Evolutionary conservation across 768 basidiomycete genomes (phyloP).

Genomic region (Lactifluus hygrophoroides): DNA sequence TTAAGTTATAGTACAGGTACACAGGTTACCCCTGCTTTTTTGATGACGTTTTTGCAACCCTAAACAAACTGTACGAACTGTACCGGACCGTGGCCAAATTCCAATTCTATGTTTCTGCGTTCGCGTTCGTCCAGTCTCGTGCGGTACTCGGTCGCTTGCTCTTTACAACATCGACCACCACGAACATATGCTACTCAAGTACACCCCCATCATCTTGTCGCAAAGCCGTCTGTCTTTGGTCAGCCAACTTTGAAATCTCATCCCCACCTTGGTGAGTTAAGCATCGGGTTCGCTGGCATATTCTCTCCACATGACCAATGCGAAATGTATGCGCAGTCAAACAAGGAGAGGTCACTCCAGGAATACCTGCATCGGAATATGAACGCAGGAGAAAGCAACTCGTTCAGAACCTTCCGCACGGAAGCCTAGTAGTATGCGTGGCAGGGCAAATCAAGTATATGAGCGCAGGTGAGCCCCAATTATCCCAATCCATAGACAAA

Average conservation of each 20-base stretch:
- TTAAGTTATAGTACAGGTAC: too few relatives aligned
- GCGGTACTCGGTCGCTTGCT: neutral
- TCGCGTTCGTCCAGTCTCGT: neutral
- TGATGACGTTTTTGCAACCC: too few relatives aligned
- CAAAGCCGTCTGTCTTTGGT: conserved; percentile 35
- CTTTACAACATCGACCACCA: neutral
- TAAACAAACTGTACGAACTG: too few relatives aligned
- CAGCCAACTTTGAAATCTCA: conserved; percentile 38
- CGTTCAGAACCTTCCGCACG: conserved; percentile 35
- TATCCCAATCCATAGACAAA: neutral
- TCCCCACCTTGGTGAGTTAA: conserved; percentile 32
- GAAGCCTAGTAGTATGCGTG: conserved; percentile 36
- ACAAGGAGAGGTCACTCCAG: conserved; percentile 34
- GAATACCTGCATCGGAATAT: conserved; percentile 38
- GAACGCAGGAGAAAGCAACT: conserved; percentile 32
- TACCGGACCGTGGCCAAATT: neutral
- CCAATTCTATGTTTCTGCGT: neutral
- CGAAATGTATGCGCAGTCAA: conserved; percentile 19
- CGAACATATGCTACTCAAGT: conserved; percentile 13
- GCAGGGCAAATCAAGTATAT: conserved; percentile 40
- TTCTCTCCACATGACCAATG: neutral
- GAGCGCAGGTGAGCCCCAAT: conserved; percentile 22
- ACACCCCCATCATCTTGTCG: neutral
- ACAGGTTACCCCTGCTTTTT: too few relatives aligned
- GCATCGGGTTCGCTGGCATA: neutral